Evolutionary conservation across 768 basidiomycete genomes (phyloP), one percentile per base, ranked within the genome.

Genomic region (Boletales sp.): DNA sequence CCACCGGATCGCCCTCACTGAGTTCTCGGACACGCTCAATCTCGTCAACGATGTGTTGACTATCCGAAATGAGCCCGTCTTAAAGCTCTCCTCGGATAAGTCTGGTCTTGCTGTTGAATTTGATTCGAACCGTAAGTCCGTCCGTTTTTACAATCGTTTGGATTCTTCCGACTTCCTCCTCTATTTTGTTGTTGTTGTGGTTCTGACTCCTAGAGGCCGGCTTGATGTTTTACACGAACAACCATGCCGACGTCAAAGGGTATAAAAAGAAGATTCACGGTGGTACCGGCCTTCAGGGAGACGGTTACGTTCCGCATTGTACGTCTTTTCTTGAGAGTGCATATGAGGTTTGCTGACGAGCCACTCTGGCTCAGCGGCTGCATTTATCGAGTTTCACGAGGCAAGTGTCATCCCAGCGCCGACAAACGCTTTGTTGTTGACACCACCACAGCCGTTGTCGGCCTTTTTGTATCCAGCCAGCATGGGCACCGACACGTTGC

Each of bases 211-310:
- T 53, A 89, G 87, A 90, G 65, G 78, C 76, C 9, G 87, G 87
- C 12, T 75, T 86, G 34, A 87, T 88, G 78, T 83, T 87, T 57
- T 89, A 89, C 62, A 77, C 84, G 3, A 82, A 83, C 60, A 80
- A 77, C 43, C 68, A 78, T 47, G 70, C 81, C 13, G 67, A 75
- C 42, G 64, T 72, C 15, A 62, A 68, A 15, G 74, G 72, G 14
- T 78, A 81, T 31, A 75, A 83, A 40, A 88, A 89, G 74, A 80
- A 77, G 64, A 84, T 87, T 33, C 87, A 90, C 58, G 86, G 87
- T 15, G 86, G 87, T 3, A 80, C 79, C n/a, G 86, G 86, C 19
- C 66, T 70, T 17, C 67, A 62, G 42, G 80, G 80, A 1, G 79
- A 83, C 49, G 79, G 82, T 7, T 88, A 89, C 60, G 68, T 71